These are phyloP conservation scores for Pulveroboletus ravenelii DNA, from an alignment of 768 basidiomycete species.

Conservation along the genomic window DNA sequence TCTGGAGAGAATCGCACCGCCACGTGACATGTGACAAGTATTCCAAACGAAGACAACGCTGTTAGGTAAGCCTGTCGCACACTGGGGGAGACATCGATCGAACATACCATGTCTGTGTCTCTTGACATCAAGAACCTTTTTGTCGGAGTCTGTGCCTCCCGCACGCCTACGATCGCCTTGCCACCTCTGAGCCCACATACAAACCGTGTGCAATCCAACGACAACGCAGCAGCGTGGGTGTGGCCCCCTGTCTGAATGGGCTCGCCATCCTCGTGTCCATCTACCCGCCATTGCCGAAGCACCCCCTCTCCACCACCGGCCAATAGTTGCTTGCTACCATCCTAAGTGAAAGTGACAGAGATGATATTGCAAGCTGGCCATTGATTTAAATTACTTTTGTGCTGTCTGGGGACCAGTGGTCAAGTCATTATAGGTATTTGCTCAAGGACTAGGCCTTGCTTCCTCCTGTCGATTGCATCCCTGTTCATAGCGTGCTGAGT, in stretches of 20 bases:
- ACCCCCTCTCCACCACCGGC: background rate
- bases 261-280: background rate
- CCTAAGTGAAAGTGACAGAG: background rate
- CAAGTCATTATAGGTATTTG: background rate
- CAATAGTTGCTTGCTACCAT: background rate
- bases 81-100: background rate
- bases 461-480: background rate
- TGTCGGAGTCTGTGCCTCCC: background rate
- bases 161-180: too few species aligned
- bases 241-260: background rate
- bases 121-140: background rate
- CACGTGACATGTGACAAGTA: background rate
- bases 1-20: too few species aligned
- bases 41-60: background rate
- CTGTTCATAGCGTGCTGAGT: too few species aligned
- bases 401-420: background rate
- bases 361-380: too few species aligned
- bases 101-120: background rate
- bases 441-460: background rate
- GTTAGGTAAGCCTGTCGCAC: background rate
- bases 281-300: background rate
- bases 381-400: background rate
- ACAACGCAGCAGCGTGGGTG: background rate
- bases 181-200: background rate
- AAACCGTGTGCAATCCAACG: background rate